Base-by-base conservation (phyloP, 225 moss, liverwort and hornwort genomes). In the Sphagnum tenellum region DNA sequence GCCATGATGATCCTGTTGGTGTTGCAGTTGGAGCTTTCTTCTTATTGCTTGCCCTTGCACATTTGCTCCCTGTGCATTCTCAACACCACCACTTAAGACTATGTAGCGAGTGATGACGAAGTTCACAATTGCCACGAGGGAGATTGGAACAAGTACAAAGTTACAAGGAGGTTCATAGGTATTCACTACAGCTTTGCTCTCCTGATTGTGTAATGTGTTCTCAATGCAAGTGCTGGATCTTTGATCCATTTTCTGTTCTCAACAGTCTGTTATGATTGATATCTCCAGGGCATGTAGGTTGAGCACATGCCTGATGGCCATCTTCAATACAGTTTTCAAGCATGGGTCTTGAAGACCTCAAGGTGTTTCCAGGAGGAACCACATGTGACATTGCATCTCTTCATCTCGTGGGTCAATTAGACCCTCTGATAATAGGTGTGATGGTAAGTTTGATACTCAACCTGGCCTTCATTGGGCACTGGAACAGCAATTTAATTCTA, bases 261-360 rank as follows among this genome's bases (percentile, higher is more conserved):
- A 8, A 13, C 44, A 44, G 12, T 13, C 14, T 29, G 61, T 46
- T 45, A 8, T 65, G 54, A 50, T 62, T 78, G 29, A 29, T 29
- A 29, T 29, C 29, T 29, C 29, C 29, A 29, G 29, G 0, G 50
- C 55, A 76, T 72, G 69, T 66, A 85, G 79, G 91, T 91, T 64
- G 94, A 95, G 70, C 94, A 95, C 69, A 91, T 91, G 70, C 75
- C 91, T 63, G 89, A 95, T 76, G 94, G 91, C 69, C 87, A 91
- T 62, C 78, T 95, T 29, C 0, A 56, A 89, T 91, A 13, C 94
- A 95, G 73, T 89, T 95, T 70, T 89, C 89, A 57, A 91, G 80
- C 73, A 81, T 81, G 58, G 94, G 91, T 72, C 82, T 91, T 59
- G 91, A 89, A 76, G 94, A 95, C 13, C 80, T 91, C 48, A 95